Conservation (phyloP, 2,329 filamentous ascomycete species). For the Neofusicoccum sp. region DNA sequence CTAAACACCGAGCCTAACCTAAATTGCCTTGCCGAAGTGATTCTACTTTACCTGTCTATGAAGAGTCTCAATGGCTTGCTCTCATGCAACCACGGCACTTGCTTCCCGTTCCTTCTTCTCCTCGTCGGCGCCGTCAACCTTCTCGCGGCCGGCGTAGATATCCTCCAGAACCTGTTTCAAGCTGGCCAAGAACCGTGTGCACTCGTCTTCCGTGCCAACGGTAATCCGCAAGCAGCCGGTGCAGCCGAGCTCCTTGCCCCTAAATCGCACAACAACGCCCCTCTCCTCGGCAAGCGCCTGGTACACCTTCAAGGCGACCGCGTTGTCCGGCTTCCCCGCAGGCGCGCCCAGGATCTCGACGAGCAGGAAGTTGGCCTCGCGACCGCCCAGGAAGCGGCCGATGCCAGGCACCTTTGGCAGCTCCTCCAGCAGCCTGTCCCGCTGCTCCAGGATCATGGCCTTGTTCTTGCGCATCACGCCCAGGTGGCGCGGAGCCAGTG, state of each 20-base stretch:
- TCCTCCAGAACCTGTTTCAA: conserved; percentile 55
- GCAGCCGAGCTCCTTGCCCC: conserved; percentile 90
- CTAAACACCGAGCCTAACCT: not conserved
- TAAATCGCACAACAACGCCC: conserved; percentile 89
- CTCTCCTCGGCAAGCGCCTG: conserved; percentile 74
- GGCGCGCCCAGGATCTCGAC: conserved; percentile 77
- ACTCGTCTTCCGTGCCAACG: conserved; percentile 84
- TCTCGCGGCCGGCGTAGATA: conserved; percentile 42
- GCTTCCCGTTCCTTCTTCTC: conserved; percentile 49
- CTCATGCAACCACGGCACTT: conserved; percentile 49
- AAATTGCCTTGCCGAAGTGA: not conserved
- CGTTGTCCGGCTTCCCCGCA: conserved; percentile 68
- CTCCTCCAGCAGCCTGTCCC: conserved; percentile 71
- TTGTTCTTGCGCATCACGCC: conserved; percentile 69
- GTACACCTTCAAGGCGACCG: conserved; percentile 75
- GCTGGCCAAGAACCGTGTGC: conserved; percentile 72
- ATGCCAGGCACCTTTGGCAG: conserved; percentile 74
- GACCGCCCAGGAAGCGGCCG: conserved; percentile 76
- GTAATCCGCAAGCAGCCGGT: conserved; percentile 87
- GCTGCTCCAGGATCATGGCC: conserved; percentile 69
- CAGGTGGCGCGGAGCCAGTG: conserved; percentile 66
- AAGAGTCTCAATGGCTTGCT: not conserved
- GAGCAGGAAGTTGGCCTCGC: conserved; percentile 82
- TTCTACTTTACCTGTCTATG: not conserved
- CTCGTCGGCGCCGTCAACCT: conserved; percentile 34